Evolutionary conservation across 768 basidiomycete genomes (phyloP).

Genomic region (Tulasnella sp.): DNA sequence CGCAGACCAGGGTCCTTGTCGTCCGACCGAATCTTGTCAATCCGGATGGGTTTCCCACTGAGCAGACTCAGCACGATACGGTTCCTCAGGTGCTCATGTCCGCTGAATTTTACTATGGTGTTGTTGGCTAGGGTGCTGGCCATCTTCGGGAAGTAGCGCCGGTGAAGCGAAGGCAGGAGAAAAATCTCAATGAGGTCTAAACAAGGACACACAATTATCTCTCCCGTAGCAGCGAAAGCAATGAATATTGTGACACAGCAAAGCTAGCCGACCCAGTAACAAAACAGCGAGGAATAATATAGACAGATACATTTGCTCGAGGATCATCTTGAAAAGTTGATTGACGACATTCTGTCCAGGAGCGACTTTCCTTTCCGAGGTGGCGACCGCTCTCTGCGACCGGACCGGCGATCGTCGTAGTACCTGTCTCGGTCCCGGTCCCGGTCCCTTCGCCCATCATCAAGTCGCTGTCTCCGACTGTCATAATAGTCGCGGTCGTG

Average conservation of each 20-base stretch:
- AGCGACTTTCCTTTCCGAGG: neutral
- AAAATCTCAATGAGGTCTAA: neutral
- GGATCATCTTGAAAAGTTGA: neutral
- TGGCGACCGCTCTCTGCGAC: neutral
- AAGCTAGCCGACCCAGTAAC: neutral
- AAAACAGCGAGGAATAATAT: neutral
- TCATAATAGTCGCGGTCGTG: neutral
- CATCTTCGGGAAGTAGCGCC: neutral
- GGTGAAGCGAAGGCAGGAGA: neutral
- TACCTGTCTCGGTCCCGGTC: neutral
- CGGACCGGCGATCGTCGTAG: neutral
- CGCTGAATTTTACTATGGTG: conserved; percentile 28
- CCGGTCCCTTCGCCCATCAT: neutral
- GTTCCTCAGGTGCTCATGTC: conserved; percentile 72
- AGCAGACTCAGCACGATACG: conserved; percentile 83
- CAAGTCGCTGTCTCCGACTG: neutral
- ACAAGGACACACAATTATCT: neutral
- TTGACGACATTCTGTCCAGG: neutral
- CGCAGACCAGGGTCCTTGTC: conserved; percentile 93
- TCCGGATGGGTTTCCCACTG: conserved; percentile 71
- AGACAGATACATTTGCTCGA: too few relatives aligned
- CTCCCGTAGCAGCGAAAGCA: neutral
- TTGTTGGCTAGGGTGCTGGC: neutral
- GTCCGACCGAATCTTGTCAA: conserved; percentile 78
- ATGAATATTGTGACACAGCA: neutral